Base-by-base conservation (phyloP, 1,284 basidiomycete genomes). In the Heterobasidion occidentale region DNA sequence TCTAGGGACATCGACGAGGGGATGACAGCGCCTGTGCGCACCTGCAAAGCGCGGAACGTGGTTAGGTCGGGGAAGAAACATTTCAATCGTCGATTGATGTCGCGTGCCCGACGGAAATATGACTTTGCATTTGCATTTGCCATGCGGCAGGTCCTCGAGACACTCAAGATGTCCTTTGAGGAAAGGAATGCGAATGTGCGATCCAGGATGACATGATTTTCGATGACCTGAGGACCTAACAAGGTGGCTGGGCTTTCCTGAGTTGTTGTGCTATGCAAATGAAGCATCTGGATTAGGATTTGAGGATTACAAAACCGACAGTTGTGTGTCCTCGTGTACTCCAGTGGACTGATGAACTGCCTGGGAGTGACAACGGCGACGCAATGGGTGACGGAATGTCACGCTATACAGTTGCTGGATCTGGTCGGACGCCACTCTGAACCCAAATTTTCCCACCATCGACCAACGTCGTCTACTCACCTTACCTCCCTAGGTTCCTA, bases 1-100 rank as follows among this genome's bases (percentile, higher is more conserved):
- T 76, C 73, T 1, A 76, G 63, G 0, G 71, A 72, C 3, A 68
- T 66, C 1, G 74, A 75, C 5, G 74, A 74, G 9, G 74, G 74
- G 27, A 77, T 71, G 47, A 74, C 56, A 36, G 69, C 67, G 9
- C 65, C 68, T 0, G 68, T 70, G 9, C 54, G 57, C 0, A 62
- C 64, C 54, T 74, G 74, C 14, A 70, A 56, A 2, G 58, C 56
- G 19, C 72, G 67, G 55, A 76, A 76, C 0, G 51, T 46, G 0
- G 59, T 56, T 34, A 57, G 59, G 36, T 62, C 54, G 19, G 46
- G 20, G 58, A 72, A 68, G 56, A 68, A 73, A 2, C 60, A 65
- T 1, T 35, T 35, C 8, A 73, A 65, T 9, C 56, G 59, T 12
- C 54, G 54, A 36, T 66, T 61, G 53, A 67, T 56, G 46, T 61